Percentiles rank a stretch among this genome's conserved stretches.
These are phyloP conservation scores for Paecilomyces dactylethromorphus DNA, from an alignment of 2,329 filamentous ascomycete species.

Conservation along the genomic window DNA sequence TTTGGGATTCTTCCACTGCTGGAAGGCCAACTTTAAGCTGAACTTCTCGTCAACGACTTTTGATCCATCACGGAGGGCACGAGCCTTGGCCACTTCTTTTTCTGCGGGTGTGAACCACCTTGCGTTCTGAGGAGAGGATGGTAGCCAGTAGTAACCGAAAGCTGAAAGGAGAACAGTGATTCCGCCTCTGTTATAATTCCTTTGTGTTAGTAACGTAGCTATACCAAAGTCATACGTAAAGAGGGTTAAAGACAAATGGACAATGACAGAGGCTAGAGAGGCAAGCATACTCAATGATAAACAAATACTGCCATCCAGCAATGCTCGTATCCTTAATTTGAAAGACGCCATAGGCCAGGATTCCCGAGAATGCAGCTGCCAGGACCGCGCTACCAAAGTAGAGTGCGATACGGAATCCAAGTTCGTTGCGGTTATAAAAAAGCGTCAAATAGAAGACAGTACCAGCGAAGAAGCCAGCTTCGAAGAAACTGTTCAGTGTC, in stretches of 20 bases:
- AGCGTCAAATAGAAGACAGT: not conserved
- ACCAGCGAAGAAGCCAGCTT: not conserved
- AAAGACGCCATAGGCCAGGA: slow-evolving; percentile 35
- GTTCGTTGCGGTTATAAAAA: slow-evolving; percentile 12
- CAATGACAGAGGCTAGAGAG: not conserved
- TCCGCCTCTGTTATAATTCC: slow-evolving; percentile 1
- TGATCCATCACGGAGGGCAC: slow-evolving; percentile 43
- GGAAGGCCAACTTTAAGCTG: slow-evolving; percentile 35
- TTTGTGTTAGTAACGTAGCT: not conserved
- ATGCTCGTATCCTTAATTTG: slow-evolving; percentile 27
- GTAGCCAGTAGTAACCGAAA: slow-evolving; percentile 29
- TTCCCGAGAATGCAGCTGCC: slow-evolving; percentile 27
- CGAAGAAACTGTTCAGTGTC: not conserved
- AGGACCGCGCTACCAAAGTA: slow-evolving; percentile 34
- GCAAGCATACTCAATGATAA: slow-evolving; percentile 8
- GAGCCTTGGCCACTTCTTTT: slow-evolving; percentile 33
- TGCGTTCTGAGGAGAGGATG: slow-evolving; percentile 23
- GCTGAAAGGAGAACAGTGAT: slow-evolving; percentile 5
- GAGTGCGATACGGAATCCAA: slow-evolving; percentile 31
- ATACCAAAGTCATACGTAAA: not conserved
- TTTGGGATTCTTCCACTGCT: slow-evolving; percentile 36
- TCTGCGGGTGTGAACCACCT: slow-evolving; percentile 34
- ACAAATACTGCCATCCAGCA: slow-evolving; percentile 1
- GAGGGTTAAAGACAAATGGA: not conserved
- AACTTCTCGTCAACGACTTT: slow-evolving; percentile 31